phyloP scores from a whole-genome alignment of 75 land plant species.

The Pinus albicaulis region DNA sequence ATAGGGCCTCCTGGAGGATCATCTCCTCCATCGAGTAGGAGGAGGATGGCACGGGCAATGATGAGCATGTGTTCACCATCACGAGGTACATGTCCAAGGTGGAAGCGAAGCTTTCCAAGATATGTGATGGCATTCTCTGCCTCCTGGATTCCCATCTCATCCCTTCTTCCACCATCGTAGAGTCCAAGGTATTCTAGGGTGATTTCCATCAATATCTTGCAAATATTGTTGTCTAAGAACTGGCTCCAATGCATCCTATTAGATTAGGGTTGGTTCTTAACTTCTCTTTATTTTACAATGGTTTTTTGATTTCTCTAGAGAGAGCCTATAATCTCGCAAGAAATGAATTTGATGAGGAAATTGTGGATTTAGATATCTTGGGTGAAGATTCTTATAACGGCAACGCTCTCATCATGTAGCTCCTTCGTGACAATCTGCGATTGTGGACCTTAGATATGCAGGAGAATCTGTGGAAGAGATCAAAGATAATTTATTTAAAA shows the following conservation, averaged over 20 bases:
- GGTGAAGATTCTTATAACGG: constrained; percentile 63
- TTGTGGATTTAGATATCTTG: constrained; percentile 49
- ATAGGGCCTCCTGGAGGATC: constrained; percentile 80
- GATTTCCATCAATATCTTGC: constrained; percentile 70
- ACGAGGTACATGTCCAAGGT: constrained; percentile 75
- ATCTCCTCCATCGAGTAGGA: constrained; percentile 87
- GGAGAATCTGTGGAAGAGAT: too few relatives aligned
- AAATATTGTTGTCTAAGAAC: constrained; percentile 41
- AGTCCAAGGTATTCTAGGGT: constrained; percentile 87
- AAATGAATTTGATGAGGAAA: constrained; percentile 80
- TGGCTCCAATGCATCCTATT: constrained; percentile 32
- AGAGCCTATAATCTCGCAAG: constrained; percentile 49
- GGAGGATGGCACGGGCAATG: constrained; percentile 87
- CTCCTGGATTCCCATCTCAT: constrained; percentile 85
- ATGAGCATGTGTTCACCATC: constrained; percentile 72
- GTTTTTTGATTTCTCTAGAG: constrained; percentile 53
- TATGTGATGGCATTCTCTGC: constrained; percentile 71
- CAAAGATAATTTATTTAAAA: constrained; percentile 2
- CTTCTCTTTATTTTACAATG: constrained; percentile 57
- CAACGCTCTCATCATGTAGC: constrained; percentile 46
- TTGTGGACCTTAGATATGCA: constrained; percentile 64
- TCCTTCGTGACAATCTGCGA: constrained; percentile 46
- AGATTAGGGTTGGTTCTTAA: constrained; percentile 27
- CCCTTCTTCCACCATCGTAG: constrained; percentile 68
- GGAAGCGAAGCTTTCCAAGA: constrained; percentile 79